Percentiles rank a stretch among this genome's conserved stretches.
Evolutionary conservation across 1,284 basidiomycete species (phyloP).

Genomic region (Rhodotorula sp.): DNA sequence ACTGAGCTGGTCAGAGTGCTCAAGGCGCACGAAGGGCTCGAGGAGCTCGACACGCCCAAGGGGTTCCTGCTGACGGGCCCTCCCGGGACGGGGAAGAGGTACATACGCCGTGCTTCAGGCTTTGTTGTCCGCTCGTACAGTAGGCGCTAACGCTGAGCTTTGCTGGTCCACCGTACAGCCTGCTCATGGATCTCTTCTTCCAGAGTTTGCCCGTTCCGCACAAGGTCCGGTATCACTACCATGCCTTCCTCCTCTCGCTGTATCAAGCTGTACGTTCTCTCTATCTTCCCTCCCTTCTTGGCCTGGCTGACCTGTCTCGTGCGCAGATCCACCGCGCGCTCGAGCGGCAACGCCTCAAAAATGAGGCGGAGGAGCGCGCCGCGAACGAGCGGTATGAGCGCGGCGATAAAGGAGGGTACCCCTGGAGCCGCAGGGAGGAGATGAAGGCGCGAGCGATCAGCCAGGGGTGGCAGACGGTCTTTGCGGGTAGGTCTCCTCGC

Average conservation of each 20-base stretch:
- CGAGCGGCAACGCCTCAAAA: constrained; percentile 50
- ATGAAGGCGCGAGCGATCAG: constrained; percentile 46
- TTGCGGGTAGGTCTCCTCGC: neutral
- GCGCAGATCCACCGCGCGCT: constrained; percentile 44
- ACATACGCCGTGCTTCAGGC: neutral
- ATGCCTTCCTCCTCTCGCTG: constrained; percentile 66
- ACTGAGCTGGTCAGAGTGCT: constrained; percentile 58
- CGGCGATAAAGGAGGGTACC: constrained; percentile 42
- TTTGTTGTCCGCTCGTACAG: neutral
- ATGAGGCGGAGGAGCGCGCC: constrained; percentile 51
- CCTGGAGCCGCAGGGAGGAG: constrained; percentile 45
- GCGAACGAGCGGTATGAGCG: constrained; percentile 39
- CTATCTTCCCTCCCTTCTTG: neutral
- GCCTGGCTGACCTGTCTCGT: constrained; percentile 2
- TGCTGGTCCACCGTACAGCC: constrained; percentile 49
- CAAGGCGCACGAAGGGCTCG: constrained; percentile 64
- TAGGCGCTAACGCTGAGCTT: neutral
- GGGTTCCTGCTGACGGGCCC: constrained; percentile 59
- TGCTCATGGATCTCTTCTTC: constrained; percentile 69
- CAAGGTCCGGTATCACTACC: constrained; percentile 69
- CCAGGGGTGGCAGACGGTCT: constrained; percentile 43
- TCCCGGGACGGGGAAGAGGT: constrained; percentile 53
- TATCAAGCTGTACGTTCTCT: constrained; percentile 59
- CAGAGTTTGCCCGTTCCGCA: constrained; percentile 61
- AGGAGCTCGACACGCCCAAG: constrained; percentile 60